phyloP scores from a whole-genome alignment of 192 early-diverging fungal genomes.

The Nowakowskiella sp. region DNA sequence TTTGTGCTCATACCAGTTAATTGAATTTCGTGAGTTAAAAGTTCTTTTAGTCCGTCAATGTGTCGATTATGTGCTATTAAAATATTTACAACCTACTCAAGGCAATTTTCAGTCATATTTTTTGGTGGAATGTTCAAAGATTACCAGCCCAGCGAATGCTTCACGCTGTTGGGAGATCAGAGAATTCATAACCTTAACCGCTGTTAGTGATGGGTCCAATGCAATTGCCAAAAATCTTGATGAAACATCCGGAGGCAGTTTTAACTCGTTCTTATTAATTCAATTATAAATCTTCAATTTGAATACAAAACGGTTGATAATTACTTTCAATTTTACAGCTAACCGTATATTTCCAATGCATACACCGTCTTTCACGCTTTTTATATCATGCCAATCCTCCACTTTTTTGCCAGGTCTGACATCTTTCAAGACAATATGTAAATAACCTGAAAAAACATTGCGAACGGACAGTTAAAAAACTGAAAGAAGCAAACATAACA shows the following conservation, averaged over 20 bases:
- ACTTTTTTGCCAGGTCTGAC: slow-evolving; percentile 13
- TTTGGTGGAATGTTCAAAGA: neutral
- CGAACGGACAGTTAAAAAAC: slow-evolving; percentile 4
- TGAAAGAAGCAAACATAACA: slow-evolving; percentile 18
- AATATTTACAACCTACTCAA: slow-evolving; percentile 23
- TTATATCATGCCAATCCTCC: slow-evolving; percentile 11
- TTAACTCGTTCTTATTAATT: slow-evolving; percentile 19
- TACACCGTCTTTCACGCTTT: slow-evolving; percentile 14
- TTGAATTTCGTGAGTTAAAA: slow-evolving; percentile 28
- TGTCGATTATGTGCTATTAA: slow-evolving; percentile 25
- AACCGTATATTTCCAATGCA: slow-evolving; percentile 16
- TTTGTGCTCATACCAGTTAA: slow-evolving; percentile 14
- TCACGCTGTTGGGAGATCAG: slow-evolving; percentile 25
- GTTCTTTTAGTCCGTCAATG: slow-evolving; percentile 15
- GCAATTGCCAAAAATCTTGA: slow-evolving; percentile 22
- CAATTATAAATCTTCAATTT: slow-evolving; percentile 1
- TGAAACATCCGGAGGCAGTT: slow-evolving; percentile 26
- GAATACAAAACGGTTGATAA: neutral
- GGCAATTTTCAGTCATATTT: neutral
- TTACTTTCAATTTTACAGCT: neutral
- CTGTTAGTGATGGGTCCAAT: slow-evolving; percentile 29
- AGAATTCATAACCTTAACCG: slow-evolving; percentile 24
- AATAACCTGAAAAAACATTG: slow-evolving; percentile 19
- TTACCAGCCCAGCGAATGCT: slow-evolving; percentile 26
- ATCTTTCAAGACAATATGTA: slow-evolving; percentile 23